A percentile compares a stretch with the other conserved stretches of the same genome.
These are phyloP conservation scores for Westerdykella aurantiaca DNA, from an alignment of 2,329 filamentous ascomycete species.

Conservation along the genomic window DNA sequence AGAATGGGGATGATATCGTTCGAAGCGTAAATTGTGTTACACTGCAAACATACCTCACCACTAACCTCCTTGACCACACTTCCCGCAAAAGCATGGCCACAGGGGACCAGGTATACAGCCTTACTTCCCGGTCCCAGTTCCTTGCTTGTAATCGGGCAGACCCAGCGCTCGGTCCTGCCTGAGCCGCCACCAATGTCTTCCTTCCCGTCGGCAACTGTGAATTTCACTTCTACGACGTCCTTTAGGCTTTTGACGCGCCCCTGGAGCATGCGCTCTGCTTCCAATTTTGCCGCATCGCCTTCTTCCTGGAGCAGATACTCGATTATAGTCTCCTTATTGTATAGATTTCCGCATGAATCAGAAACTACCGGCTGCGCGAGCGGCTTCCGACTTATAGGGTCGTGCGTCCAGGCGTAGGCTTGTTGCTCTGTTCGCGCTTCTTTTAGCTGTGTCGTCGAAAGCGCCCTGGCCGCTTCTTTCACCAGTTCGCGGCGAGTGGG, in stretches of 20 bases:
- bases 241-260: slow-evolving; percentile 69
- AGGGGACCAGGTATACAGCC: slow-evolving; percentile 86
- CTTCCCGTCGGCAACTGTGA: slow-evolving; percentile 50
- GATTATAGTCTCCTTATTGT: slow-evolving; percentile 90
- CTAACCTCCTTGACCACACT: slow-evolving; percentile 76
- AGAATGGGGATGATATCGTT: slow-evolving; percentile 81
- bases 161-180: slow-evolving; percentile 54
- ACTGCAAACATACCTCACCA: slow-evolving; percentile 61
- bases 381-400: slow-evolving; percentile 74
- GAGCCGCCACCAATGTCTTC: slow-evolving; percentile 33
- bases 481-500: slow-evolving; percentile 94
- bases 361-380: slow-evolving; percentile 74
- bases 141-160: slow-evolving; percentile 84
- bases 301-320: slow-evolving; percentile 57
- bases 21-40: slow-evolving; percentile 64
- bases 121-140: slow-evolving; percentile 73
- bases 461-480: slow-evolving; percentile 79
- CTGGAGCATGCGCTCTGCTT: slow-evolving; percentile 57
- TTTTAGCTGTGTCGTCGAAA: slow-evolving; percentile 80
- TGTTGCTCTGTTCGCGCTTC: slow-evolving; percentile 80
- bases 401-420: slow-evolving; percentile 78
- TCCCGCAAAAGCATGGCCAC: slow-evolving; percentile 90
- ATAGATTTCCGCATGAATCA: slow-evolving; percentile 76
- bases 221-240: slow-evolving; percentile 82
- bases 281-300: slow-evolving; percentile 48